Conservation (phyloP, 305 asterid genomes). For the Solanum hybrid region DNA sequence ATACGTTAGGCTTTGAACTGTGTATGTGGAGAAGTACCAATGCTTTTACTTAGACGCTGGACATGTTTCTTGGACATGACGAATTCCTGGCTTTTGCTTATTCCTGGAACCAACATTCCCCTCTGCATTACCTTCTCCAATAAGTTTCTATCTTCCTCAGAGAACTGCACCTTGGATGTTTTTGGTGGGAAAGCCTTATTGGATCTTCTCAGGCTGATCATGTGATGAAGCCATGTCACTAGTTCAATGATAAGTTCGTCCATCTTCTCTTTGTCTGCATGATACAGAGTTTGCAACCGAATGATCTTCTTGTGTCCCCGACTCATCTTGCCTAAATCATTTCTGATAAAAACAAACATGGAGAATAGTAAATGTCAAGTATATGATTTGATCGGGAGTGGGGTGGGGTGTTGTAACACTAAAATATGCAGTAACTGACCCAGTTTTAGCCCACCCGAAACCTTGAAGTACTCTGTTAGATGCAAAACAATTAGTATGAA, state of each 20-base stretch:
- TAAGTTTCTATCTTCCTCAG: constrained; percentile 47
- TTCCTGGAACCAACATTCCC: constrained; percentile 42
- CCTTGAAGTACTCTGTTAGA: not conserved
- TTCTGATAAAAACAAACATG: not conserved
- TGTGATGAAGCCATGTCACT: not conserved
- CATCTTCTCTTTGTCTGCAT: not conserved
- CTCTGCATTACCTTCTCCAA: constrained; percentile 60
- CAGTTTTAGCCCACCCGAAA: not conserved
- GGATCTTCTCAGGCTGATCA: not conserved
- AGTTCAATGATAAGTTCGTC: not conserved
- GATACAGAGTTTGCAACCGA: not conserved
- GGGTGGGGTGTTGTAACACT: not conserved
- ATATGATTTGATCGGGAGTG: not conserved
- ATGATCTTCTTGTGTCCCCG: not conserved
- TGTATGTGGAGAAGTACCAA: constrained; percentile 65
- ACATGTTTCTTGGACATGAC: constrained; percentile 26
- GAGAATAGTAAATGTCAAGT: not conserved
- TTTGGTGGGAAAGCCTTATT: not conserved
- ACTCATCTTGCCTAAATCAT: not conserved
- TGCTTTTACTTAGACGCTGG: constrained; percentile 64
- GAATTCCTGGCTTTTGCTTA: constrained; percentile 85
- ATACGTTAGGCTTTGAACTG: constrained; percentile 38
- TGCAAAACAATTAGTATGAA: not conserved
- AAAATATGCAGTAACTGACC: not conserved
- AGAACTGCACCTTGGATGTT: constrained; percentile 19